A percentile compares a stretch with the other conserved stretches of the same genome.
phyloP scores from a whole-genome alignment of 164 flowering plant genomes.

The Kalanchoe fedtschenkoi region DNA sequence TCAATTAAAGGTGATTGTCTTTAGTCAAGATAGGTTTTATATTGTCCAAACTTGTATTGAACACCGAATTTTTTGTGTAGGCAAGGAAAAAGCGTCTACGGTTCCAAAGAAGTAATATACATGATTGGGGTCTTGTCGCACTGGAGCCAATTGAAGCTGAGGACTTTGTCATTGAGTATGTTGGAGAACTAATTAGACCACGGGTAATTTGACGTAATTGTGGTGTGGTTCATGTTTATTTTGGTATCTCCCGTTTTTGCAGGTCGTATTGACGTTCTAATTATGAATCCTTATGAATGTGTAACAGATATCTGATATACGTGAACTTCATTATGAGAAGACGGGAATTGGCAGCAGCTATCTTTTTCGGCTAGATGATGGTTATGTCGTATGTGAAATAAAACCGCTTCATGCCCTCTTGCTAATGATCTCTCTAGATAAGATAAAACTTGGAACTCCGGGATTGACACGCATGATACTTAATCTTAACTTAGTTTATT shows the following conservation, averaged over 20 bases:
- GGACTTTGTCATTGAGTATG: constrained; percentile 98
- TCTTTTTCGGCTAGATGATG: constrained; percentile 95
- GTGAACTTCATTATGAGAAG: constrained; percentile 86
- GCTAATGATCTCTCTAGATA: background rate
- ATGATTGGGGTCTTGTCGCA: constrained; percentile 99
- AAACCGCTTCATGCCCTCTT: background rate
- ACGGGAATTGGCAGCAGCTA: constrained; percentile 99
- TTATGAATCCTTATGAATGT: constrained; percentile 5
- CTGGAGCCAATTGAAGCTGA: constrained; percentile 93
- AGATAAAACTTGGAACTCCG: background rate
- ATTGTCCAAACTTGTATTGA: background rate
- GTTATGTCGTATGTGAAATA: constrained; percentile 72
- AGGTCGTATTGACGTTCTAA: background rate
- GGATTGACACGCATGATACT: background rate
- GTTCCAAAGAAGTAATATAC: constrained; percentile 93
- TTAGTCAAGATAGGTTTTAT: background rate
- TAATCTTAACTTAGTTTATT: too few relatives aligned
- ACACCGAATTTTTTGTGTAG: constrained; percentile 26
- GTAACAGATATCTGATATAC: constrained; percentile 86
- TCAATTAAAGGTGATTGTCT: constrained; percentile 66
- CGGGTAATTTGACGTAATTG: constrained; percentile 35
- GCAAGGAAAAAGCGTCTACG: constrained; percentile 91
- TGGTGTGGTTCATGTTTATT: background rate
- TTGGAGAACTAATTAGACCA: constrained; percentile 89
- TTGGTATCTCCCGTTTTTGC: background rate